phyloP scores from a whole-genome alignment of 345 rosid genomes.

The Anacardium occidentale region DNA sequence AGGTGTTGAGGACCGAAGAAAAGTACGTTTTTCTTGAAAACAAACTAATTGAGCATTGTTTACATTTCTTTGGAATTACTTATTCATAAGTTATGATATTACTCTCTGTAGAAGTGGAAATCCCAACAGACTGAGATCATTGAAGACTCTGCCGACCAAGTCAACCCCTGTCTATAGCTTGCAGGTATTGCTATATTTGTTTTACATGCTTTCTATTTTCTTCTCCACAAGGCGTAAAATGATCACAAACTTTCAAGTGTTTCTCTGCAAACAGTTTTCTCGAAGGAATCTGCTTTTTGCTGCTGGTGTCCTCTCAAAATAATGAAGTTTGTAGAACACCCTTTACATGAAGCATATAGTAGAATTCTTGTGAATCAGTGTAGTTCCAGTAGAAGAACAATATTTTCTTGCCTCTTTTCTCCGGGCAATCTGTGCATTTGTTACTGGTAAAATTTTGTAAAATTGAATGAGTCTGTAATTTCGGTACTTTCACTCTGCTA shows the following conservation, averaged over 20 bases:
- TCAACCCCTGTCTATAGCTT: conserved; percentile 73
- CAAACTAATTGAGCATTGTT: background rate
- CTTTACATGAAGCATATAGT: background rate
- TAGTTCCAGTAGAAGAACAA: background rate
- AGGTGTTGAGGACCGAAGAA: conserved; percentile 63
- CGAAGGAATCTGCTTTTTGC: conserved; percentile 84
- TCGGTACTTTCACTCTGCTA: too few relatives aligned
- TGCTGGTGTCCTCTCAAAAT: conserved; percentile 69
- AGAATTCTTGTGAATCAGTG: background rate
- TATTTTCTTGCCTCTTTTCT: background rate
- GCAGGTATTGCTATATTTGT: conserved; percentile 37
- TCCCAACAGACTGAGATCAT: conserved; percentile 64
- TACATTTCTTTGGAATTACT: conserved; percentile 13
- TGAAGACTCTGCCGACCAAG: conserved; percentile 84
- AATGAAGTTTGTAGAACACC: conserved; percentile 19
- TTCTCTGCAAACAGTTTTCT: conserved; percentile 56
- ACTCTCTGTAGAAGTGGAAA: conserved; percentile 60
- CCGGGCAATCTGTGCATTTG: background rate
- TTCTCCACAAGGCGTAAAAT: background rate
- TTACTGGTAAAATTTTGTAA: background rate
- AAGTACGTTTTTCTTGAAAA: conserved; percentile 39
- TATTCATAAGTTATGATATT: conserved; percentile 1
- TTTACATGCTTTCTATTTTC: background rate
- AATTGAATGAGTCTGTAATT: background rate
- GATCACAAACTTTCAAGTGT: background rate